These are phyloP conservation scores for Dactylellina drechsleri DNA, from an alignment of 2,329 filamentous ascomycete genomes.

Conservation along the genomic window DNA sequence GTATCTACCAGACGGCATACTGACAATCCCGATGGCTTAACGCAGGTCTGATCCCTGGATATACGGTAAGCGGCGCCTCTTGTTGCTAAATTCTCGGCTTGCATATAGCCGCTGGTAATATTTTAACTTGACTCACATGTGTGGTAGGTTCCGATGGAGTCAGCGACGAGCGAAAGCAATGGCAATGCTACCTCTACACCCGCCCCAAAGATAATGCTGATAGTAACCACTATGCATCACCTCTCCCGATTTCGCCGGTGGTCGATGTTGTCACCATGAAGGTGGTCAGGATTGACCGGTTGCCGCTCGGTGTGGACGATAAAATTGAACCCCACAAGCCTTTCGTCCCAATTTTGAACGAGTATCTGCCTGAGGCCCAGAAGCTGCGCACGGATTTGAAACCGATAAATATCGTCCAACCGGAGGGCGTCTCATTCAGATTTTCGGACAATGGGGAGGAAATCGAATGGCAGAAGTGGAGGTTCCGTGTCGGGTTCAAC, in stretches of 20 bases:
- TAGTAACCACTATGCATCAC: slow-evolving; percentile 75
- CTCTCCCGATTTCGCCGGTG: slow-evolving; percentile 74
- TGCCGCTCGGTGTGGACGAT: slow-evolving; percentile 74
- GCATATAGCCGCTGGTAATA: slow-evolving; percentile 12
- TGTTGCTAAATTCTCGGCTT: neutral
- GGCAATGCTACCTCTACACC: slow-evolving; percentile 75
- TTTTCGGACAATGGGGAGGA: slow-evolving; percentile 53
- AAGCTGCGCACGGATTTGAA: slow-evolving; percentile 71
- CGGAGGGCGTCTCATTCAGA: slow-evolving; percentile 72
- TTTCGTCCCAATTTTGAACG: slow-evolving; percentile 69
- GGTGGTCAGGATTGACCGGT: slow-evolving; percentile 74
- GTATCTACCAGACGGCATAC: neutral
- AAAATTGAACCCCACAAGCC: slow-evolving; percentile 67
- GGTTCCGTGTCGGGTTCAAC: slow-evolving; percentile 71
- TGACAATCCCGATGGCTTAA: neutral
- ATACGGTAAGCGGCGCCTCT: slow-evolving; percentile 64
- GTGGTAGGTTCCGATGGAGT: slow-evolving; percentile 66
- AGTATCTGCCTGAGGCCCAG: slow-evolving; percentile 74
- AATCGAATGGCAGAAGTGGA: slow-evolving; percentile 75
- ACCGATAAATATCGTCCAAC: slow-evolving; percentile 72
- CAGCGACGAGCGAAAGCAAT: slow-evolving; percentile 66
- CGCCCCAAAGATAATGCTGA: slow-evolving; percentile 71
- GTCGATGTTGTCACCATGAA: slow-evolving; percentile 72
- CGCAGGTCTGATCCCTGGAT: slow-evolving; percentile 71
- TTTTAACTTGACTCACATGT: neutral